Conservation (phyloP, 2,329 filamentous ascomycete species). For the Dactylonectria macrodidyma region DNA sequence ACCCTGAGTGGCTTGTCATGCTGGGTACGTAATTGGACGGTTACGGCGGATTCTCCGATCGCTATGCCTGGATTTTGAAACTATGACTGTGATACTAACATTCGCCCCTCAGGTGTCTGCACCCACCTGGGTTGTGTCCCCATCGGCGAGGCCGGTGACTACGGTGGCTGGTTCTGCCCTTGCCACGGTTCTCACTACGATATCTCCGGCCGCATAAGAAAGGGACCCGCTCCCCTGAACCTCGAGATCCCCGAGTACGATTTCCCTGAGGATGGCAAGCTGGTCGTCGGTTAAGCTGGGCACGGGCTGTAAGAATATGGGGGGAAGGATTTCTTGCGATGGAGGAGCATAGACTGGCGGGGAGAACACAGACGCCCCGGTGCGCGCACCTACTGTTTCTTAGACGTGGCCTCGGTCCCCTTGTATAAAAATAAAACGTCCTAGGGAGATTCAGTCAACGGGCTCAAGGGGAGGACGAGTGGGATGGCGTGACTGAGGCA, state of each 20-base stretch:
- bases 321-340: conserved; percentile 29
- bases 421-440: conserved; percentile 58
- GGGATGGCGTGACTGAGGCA: conserved; percentile 34
- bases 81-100: conserved; percentile 30
- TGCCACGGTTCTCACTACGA: conserved; percentile 99
- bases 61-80: not conserved
- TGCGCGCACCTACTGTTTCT: conserved; percentile 51
- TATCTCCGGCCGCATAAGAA: conserved; percentile 98
- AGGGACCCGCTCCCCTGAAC: conserved; percentile 97
- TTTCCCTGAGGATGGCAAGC: conserved; percentile 89
- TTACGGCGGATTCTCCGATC: not conserved
- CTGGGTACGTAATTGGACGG: conserved; percentile 73
- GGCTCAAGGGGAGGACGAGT: conserved; percentile 35
- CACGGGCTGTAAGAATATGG: conserved; percentile 47
- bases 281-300: conserved; percentile 88
- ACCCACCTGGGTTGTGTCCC: conserved; percentile 99
- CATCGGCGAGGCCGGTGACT: conserved; percentile 98
- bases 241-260: conserved; percentile 94
- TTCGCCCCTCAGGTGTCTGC: conserved; percentile 81
- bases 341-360: conserved; percentile 44
- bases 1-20: conserved; percentile 99
- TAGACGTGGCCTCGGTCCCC: conserved; percentile 54
- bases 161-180: conserved; percentile 99
- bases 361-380: conserved; percentile 41
- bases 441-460: conserved; percentile 46